Evolutionary conservation across 306 rosid genomes (phyloP).

Genomic region (Aeschynomene evenia): DNA sequence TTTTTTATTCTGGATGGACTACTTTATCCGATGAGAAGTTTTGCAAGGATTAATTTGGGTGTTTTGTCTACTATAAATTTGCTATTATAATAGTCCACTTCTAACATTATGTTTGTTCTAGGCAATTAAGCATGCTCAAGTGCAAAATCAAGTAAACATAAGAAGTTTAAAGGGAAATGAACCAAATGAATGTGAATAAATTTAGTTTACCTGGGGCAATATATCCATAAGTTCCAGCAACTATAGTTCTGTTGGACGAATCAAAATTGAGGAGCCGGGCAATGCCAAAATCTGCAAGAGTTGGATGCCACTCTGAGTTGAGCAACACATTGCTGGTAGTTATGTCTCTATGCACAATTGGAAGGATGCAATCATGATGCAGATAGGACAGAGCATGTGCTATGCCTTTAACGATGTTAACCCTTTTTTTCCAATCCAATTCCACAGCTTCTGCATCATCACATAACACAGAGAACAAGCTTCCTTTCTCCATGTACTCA

Average conservation of each 20-base stretch:
- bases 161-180: too few relatives aligned
- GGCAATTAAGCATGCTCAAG: not conserved
- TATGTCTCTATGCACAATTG: slow-evolving; percentile 29
- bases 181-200: not conserved
- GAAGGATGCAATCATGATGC: slow-evolving; percentile 8
- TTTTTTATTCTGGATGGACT: too few relatives aligned
- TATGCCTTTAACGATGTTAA: slow-evolving; percentile 15
- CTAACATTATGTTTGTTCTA: not conserved
- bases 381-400: slow-evolving; percentile 28
- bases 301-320: slow-evolving; percentile 1
- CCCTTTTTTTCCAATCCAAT: slow-evolving; percentile 24
- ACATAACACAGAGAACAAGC: slow-evolving; percentile 14
- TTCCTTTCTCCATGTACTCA: slow-evolving; percentile 19
- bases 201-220: slow-evolving; percentile 28
- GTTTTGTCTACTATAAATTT: too few relatives aligned
- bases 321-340: not conserved
- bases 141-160: not conserved
- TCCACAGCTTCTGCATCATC: not conserved
- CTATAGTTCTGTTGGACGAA: slow-evolving; percentile 23
- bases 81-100: not conserved
- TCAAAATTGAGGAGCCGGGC: not conserved
- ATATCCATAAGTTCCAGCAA: slow-evolving; percentile 32
- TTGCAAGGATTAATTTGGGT: too few relatives aligned
- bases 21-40: too few relatives aligned
- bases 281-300: slow-evolving; percentile 8